Evolutionary conservation across 805 yeast genomes (phyloP).

Genomic region (Blastobotrys americana): DNA sequence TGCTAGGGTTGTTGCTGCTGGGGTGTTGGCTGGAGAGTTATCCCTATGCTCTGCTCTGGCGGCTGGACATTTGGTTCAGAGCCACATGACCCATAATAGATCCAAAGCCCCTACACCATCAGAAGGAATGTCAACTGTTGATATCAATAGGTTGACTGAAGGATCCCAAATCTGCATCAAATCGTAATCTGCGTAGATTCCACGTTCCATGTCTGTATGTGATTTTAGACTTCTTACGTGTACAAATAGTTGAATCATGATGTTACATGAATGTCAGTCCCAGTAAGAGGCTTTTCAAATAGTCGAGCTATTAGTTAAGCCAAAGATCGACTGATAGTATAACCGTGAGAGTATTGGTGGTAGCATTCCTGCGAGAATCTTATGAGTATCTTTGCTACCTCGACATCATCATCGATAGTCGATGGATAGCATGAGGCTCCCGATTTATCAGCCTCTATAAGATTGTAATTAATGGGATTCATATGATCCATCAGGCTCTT

Average conservation of each 20-base stretch:
- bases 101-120: constrained; percentile 42
- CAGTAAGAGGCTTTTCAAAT: too few species aligned
- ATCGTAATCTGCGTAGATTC: constrained; percentile 18
- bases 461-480: too few species aligned
- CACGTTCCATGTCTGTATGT: not conserved
- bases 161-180: constrained; percentile 73
- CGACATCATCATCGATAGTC: too few species aligned
- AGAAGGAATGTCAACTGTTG: constrained; percentile 27
- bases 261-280: too few species aligned
- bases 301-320: too few species aligned
- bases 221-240: too few species aligned
- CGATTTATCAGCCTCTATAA: too few species aligned
- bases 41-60: constrained; percentile 94
- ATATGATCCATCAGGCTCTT: too few species aligned
- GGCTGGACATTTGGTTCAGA: constrained; percentile 96
- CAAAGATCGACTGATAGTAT: too few species aligned
- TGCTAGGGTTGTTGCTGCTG: constrained; percentile 87
- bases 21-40: constrained; percentile 92
- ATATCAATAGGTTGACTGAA: constrained; percentile 49
- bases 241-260: too few species aligned
- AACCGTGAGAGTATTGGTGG: not conserved
- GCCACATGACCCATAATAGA: constrained; percentile 95
- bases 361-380: not conserved
- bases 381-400: not conserved
- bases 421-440: too few species aligned